Conservation (phyloP, 805 yeast species). For the Ogataea saltuana region DNA sequence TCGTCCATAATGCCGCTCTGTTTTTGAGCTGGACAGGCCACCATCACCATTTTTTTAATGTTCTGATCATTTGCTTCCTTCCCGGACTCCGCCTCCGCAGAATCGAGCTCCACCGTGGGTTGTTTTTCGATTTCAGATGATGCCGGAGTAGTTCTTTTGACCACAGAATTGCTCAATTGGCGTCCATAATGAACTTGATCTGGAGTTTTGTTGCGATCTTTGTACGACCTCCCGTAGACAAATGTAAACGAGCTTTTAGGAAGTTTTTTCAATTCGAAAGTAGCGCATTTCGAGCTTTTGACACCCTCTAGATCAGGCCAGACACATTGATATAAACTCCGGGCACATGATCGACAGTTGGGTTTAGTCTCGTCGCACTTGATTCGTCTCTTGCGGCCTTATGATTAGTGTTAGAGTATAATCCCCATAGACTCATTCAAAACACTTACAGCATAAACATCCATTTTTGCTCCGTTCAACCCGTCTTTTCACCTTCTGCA, state of each 20-base stretch:
- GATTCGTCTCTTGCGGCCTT: slow-evolving; percentile 28
- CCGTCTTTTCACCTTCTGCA: not conserved
- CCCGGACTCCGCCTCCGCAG: too few relatives aligned
- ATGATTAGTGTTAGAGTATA: not conserved
- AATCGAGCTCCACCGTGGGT: too few relatives aligned
- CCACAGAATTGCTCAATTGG: too few relatives aligned
- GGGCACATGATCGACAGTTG: slow-evolving; percentile 20
- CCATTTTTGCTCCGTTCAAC: slow-evolving; percentile 22
- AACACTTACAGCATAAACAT: slow-evolving; percentile 29
- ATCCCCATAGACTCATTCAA: too few relatives aligned
- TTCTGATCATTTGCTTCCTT: too few relatives aligned
- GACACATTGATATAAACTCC: slow-evolving; percentile 14
- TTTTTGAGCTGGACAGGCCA: too few relatives aligned
- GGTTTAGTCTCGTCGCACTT: slow-evolving; percentile 29
- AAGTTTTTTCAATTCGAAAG: slow-evolving; percentile 22
- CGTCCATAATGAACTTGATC: too few relatives aligned
- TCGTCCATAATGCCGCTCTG: slow-evolving; percentile 22
- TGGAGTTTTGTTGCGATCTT: not conserved
- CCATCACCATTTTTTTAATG: too few relatives aligned
- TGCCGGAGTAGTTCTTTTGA: too few relatives aligned
- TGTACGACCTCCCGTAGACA: slow-evolving; percentile 13
- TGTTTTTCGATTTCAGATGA: too few relatives aligned
- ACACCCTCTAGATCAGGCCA: slow-evolving; percentile 18
- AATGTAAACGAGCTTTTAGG: slow-evolving; percentile 12
- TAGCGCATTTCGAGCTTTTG: slow-evolving; percentile 13